phyloP scores from a whole-genome alignment of 257 asterid species.

The Fraxinus americana region DNA sequence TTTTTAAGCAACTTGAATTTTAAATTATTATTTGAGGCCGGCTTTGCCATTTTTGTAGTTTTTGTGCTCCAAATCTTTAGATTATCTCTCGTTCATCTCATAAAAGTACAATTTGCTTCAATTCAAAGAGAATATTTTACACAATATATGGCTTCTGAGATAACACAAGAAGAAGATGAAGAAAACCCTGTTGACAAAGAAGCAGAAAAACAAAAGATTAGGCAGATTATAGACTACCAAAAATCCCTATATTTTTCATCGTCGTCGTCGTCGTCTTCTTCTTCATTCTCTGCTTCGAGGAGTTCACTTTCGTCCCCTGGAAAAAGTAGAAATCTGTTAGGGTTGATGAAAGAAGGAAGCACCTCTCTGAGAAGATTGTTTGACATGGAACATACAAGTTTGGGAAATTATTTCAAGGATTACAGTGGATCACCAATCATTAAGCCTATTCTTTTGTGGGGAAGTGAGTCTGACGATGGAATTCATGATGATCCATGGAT shows the following conservation, averaged over 20 bases:
- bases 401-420: slow-evolving; percentile 35
- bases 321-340: slow-evolving; percentile 34
- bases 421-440: slow-evolving; percentile 48
- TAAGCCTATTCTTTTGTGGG: slow-evolving; percentile 46
- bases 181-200: slow-evolving; percentile 37
- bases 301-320: slow-evolving; percentile 28
- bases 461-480: slow-evolving; percentile 38
- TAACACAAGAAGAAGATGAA: slow-evolving; percentile 43
- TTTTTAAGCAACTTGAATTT: slow-evolving; percentile 22
- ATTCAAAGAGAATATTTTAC: not conserved
- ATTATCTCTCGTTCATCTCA: not conserved
- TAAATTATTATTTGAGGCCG: slow-evolving; percentile 31
- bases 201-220: slow-evolving; percentile 41
- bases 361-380: slow-evolving; percentile 46
- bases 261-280: slow-evolving; percentile 22
- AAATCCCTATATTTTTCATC: slow-evolving; percentile 32
- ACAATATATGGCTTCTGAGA: slow-evolving; percentile 55
- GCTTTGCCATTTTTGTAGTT: slow-evolving; percentile 32
- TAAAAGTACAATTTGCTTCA: not conserved
- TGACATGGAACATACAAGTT: slow-evolving; percentile 47
- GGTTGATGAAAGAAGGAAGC: slow-evolving; percentile 46
- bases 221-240: slow-evolving; percentile 50
- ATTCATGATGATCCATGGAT: slow-evolving; percentile 63
- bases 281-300: slow-evolving; percentile 24
- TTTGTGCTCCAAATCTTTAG: slow-evolving; percentile 14